Percentiles rank a stretch among this genome's conserved stretches.
phyloP scores from a whole-genome alignment of 2,329 filamentous ascomycete genomes.

The Hypoxylon sp. region DNA sequence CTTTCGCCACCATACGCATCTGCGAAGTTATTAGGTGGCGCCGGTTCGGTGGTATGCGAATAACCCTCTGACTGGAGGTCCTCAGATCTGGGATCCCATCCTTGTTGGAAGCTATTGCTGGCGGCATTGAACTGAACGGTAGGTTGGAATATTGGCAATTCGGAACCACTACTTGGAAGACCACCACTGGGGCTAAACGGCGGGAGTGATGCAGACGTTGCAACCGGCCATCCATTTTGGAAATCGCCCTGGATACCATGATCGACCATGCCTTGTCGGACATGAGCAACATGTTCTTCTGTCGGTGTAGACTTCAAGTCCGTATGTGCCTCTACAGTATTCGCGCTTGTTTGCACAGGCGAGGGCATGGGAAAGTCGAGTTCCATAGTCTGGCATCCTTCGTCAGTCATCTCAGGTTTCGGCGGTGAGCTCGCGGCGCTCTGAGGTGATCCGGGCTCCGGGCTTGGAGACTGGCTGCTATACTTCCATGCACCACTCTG shows the following conservation, averaged over 20 bases:
- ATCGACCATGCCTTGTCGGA: slow-evolving; percentile 38
- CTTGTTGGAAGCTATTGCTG: slow-evolving; percentile 19
- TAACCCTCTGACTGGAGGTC: slow-evolving; percentile 26
- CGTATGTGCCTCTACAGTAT: slow-evolving; percentile 9
- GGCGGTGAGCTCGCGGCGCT: slow-evolving; percentile 35
- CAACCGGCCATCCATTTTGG: slow-evolving; percentile 27
- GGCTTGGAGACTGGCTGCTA: slow-evolving; percentile 78
- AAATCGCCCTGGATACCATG: slow-evolving; percentile 40
- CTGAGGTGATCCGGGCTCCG: slow-evolving; percentile 61
- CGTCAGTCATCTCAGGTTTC: slow-evolving; percentile 55
- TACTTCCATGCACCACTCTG: slow-evolving; percentile 81
- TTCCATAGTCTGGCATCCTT: slow-evolving; percentile 59
- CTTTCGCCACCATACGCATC: slow-evolving; percentile 18
- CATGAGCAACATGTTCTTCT: slow-evolving; percentile 20
- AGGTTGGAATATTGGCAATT: slow-evolving; percentile 29
- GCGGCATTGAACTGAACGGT: slow-evolving; percentile 11
- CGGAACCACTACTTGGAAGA: slow-evolving; percentile 10
- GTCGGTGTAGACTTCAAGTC: slow-evolving; percentile 6
- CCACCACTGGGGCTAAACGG: slow-evolving; percentile 2
- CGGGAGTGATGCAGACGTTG: slow-evolving; percentile 9
- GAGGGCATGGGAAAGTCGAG: slow-evolving; percentile 49
- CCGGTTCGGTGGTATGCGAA: slow-evolving; percentile 17
- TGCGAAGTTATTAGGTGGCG: slow-evolving; percentile 17
- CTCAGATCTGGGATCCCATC: slow-evolving; percentile 28
- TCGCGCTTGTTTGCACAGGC: slow-evolving; percentile 25